Percentiles rank a stretch among this genome's conserved stretches.
Conservation (phyloP, 495 filamentous ascomycete genomes). For the Xylaria palmicola region DNA sequence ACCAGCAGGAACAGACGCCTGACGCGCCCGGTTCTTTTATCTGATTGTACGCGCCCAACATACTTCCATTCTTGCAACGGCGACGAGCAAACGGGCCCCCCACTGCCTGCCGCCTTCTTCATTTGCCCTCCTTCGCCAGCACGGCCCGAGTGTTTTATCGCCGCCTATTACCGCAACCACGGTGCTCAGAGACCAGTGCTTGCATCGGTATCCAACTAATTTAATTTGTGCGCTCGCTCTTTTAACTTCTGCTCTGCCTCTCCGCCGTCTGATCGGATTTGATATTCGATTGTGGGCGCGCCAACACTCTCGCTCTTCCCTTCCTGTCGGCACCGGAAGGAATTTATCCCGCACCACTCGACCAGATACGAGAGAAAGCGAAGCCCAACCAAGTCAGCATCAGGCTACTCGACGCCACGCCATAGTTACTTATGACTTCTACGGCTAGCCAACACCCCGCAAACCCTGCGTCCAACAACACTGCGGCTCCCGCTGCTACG, state of each 20-base stretch:
- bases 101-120: conserved; percentile 17
- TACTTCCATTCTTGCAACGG: conserved; percentile 18
- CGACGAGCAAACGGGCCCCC: conserved; percentile 24
- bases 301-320: conserved; percentile 21
- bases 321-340: conserved; percentile 24
- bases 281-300: conserved; percentile 41
- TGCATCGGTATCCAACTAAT: conserved; percentile 22
- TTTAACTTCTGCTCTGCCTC: conserved; percentile 16
- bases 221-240: conserved; percentile 29
- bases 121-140: conserved; percentile 16
- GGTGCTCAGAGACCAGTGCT: conserved; percentile 4
- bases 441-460: conserved; percentile 48
- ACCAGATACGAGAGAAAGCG: conserved; percentile 15
- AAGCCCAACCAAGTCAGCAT: conserved; percentile 32
- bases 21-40: background rate
- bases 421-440: conserved; percentile 49
- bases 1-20: background rate
- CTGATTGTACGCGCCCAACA: conserved; percentile 16
- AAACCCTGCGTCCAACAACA: conserved; percentile 59
- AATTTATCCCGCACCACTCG: conserved; percentile 12
- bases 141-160: conserved; percentile 16
- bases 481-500: conserved; percentile 60
- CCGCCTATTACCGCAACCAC: conserved; percentile 1
- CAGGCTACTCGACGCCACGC: conserved; percentile 46
- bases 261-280: conserved; percentile 39